Conservation (phyloP, 768 basidiomycete genomes). For the Hortiboletus flavorubellus region DNA sequence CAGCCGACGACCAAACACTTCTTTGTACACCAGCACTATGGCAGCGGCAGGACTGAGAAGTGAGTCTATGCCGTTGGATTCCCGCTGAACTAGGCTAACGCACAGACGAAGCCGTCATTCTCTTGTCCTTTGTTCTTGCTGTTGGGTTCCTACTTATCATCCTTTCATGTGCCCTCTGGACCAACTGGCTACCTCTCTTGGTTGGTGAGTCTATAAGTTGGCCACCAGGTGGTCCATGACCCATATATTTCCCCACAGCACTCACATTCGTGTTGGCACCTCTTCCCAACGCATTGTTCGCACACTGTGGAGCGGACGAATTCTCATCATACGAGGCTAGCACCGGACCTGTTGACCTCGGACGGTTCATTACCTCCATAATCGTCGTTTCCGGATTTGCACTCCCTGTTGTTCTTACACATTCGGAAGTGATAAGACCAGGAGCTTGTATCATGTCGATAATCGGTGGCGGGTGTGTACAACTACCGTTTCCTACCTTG, state of each 20-base stretch:
- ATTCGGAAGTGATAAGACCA: conserved; percentile 81
- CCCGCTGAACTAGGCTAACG: background rate
- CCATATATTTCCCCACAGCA: conserved; percentile 44
- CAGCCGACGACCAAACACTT: background rate
- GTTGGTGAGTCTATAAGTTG: conserved; percentile 65
- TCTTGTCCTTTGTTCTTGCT: conserved; percentile 95
- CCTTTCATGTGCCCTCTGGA: conserved; percentile 92
- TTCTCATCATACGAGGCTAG: conserved; percentile 74
- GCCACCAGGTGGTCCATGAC: background rate
- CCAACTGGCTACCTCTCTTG: conserved; percentile 95
- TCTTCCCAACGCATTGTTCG: conserved; percentile 89
- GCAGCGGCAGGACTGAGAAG: conserved; percentile 69
- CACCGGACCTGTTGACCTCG: conserved; percentile 78
- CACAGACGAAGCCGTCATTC: conserved; percentile 72
- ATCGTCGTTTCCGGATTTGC: conserved; percentile 94
- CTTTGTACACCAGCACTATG: conserved; percentile 36
- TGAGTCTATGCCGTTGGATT: conserved; percentile 30
- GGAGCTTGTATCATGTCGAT: conserved; percentile 94
- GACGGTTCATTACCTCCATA: conserved; percentile 88
- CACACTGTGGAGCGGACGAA: conserved; percentile 91
- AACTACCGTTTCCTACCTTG: background rate
- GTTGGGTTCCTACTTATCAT: conserved; percentile 98
- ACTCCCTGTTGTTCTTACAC: conserved; percentile 86
- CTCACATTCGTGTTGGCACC: conserved; percentile 94
- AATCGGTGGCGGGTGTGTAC: conserved; percentile 74